Evolutionary conservation across 192 early-diverging fungal genomes (phyloP), one percentile per base, ranked within the genome.

Genomic region (Podochytrium sp.): DNA sequence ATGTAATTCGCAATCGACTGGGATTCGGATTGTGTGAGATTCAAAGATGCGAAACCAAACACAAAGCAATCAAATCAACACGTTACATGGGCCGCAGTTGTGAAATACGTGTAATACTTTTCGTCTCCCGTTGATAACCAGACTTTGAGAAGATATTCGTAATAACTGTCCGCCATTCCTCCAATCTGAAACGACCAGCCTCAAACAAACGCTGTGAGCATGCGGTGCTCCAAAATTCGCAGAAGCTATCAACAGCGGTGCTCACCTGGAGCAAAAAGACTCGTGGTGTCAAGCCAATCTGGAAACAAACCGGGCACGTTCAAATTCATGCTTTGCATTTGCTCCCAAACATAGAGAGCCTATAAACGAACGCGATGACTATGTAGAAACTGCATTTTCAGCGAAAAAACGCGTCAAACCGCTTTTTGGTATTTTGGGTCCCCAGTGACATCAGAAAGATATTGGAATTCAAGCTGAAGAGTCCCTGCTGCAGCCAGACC

Each of bases 131-230:
- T 85, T 10, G 79, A 76, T n/a, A 85, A 20, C 75, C 75, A 83
- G 4, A 83, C 30, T 59, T 85, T 85, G 6, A 85, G 60, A 34
- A 83, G 56, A 65, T 86, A 86, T 60, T 86, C 84, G 56, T 83
- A 86, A 59, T 79, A 86, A 2, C 77, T 79, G 49, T 86, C 84
- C 10, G 74, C 59, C 23, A 55, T 77, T 2, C 74, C 78, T 1
- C 84, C 84, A 49, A 82, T 64, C 2, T 77, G 72, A 73, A 84
- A 86, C 1, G 53, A 57, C 35, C 23, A 70, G 25, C 34, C 65
- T 52, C n/a, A n/a, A n/a, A 20, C 20, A 33, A 20, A 41, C 6
- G 10, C 80, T 57, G 12, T 39, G 18, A 20, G 6, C 61, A 63
- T 6, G 34, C 35, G 6, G 32, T 16, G 6, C 6, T 41, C 18